Evolutionary conservation across 2,329 filamentous ascomycete genomes (phyloP), one percentile per base, ranked within the genome.

Genomic region (Lachnellula willkommii): DNA sequence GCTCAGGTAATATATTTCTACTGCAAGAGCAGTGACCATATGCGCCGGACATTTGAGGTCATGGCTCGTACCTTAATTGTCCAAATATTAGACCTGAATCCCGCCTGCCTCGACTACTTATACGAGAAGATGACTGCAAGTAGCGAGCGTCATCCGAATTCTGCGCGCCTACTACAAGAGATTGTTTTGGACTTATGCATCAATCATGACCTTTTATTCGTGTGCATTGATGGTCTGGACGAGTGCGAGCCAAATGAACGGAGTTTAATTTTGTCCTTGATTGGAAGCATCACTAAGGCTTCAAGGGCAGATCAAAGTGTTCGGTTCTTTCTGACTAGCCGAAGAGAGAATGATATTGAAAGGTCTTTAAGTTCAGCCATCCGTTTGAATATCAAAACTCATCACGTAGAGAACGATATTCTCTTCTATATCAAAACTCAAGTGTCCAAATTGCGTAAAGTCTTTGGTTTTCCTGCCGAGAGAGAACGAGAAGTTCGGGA

Each of bases 1-100:
- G 49, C 49, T 6, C 49, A 51, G 26, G 36, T 51, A 40, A 22
- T 40, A 40, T 51, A 51, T 22, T 51, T 51, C 49, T 51, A 51
- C 20, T 51, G 49, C 49, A 51, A 51, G 49, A 22, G n/a, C 26
- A 49, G n/a, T 36, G 47, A 49, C 47, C 24, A 5, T 17, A 5
- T 15, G 4, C 47, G 47, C 11, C 5, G 8, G 20, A 12, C 20
- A 28, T 53, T 53, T 28, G n/a, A 7, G 11, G 52, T 15, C 8
- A 20, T 53, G 24, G 26, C 52, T 11, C 6, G 17, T 8, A 47
- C 12, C 20, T 22, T 53, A 5, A 53, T 53, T 39, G 15, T 22
- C 36, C 52, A 53, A 24, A 47, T 53, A 12, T 15, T 53, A 7
- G 9, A 53, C 9, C 8, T 37, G 6, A 42, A 53, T 48, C 28